Percentiles rank a stretch among this genome's conserved stretches.
Conservation (phyloP, 2,329 filamentous ascomycete species). For the Myotisia sp. region DNA sequence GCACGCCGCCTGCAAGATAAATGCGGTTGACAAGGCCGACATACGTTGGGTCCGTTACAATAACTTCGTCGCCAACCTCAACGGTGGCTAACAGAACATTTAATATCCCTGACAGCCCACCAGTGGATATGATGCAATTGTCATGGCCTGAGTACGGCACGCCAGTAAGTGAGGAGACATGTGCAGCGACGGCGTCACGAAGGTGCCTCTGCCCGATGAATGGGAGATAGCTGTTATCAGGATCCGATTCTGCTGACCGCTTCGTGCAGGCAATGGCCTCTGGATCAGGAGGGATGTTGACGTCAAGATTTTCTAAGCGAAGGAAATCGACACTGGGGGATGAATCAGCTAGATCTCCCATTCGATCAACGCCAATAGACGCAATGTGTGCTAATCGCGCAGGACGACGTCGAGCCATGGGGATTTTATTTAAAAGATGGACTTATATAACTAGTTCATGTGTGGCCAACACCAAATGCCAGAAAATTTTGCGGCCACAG, state of each 20-base stretch:
- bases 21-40: slow-evolving; percentile 6
- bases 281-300: slow-evolving; percentile 5
- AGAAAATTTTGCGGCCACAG: too few species aligned
- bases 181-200: slow-evolving; percentile 3
- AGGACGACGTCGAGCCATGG: slow-evolving; percentile 1
- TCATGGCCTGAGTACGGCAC: slow-evolving; percentile 1
- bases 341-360: slow-evolving; percentile 6
- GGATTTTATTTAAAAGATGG: too few species aligned
- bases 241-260: not conserved
- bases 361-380: slow-evolving; percentile 6
- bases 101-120: slow-evolving; percentile 6
- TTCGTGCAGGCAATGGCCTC: slow-evolving; percentile 4
- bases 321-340: not conserved
- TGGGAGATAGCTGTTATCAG: slow-evolving; percentile 7
- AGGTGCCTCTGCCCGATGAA: slow-evolving; percentile 5
- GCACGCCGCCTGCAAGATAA: slow-evolving; percentile 4
- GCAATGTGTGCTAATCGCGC: slow-evolving; percentile 6
- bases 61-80: slow-evolving; percentile 6
- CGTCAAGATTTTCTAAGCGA: slow-evolving; percentile 7
- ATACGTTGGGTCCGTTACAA: slow-evolving; percentile 7
- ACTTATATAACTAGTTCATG: too few species aligned
- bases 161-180: slow-evolving; percentile 5
- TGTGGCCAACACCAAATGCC: too few species aligned
- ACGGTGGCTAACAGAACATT: slow-evolving; percentile 7
- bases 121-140: slow-evolving; percentile 5